Conservation (phyloP, 1,139 yeast species). For the Eremothecium gossypii region DNA sequence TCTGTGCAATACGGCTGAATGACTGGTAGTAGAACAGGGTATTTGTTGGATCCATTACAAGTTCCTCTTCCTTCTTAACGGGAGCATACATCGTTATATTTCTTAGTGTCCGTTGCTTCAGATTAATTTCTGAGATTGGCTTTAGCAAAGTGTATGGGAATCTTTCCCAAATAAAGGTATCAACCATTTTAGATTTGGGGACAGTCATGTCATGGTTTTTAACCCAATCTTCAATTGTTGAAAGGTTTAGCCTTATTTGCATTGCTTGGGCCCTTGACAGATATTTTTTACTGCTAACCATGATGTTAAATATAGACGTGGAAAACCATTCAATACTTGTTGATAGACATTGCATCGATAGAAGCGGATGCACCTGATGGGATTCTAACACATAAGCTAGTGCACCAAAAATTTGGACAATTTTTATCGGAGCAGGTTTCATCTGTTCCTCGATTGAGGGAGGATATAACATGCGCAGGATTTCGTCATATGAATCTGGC, state of each 20-base stretch:
- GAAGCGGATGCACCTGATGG: constrained; percentile 68
- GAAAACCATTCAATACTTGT: constrained; percentile 76
- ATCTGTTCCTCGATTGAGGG: constrained; percentile 57
- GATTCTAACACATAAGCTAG: constrained; percentile 75
- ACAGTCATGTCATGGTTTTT: constrained; percentile 51
- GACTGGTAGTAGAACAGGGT: constrained; percentile 46
- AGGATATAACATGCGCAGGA: constrained; percentile 60
- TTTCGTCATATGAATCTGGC: constrained; percentile 49
- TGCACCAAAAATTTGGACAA: constrained; percentile 84
- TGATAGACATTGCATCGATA: constrained; percentile 68
- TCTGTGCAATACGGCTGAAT: constrained; percentile 49
- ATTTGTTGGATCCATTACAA: constrained; percentile 28
- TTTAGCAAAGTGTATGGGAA: constrained; percentile 38
- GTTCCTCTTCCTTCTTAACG: constrained; percentile 21
- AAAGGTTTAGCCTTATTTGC: constrained; percentile 78
- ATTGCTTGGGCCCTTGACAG: constrained; percentile 78
- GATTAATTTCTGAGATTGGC: constrained; percentile 25
- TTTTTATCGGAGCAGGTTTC: constrained; percentile 80
- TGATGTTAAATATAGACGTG: constrained; percentile 60
- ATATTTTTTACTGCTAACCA: constrained; percentile 53
- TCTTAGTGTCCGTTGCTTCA: constrained; percentile 13
- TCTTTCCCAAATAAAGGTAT: constrained; percentile 30
- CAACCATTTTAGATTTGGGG: constrained; percentile 40
- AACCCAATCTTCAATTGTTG: constrained; percentile 89
- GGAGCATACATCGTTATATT: constrained; percentile 27